Evolutionary conservation across 176 grass and related monocot species (phyloP), one percentile per base, ranked within the genome.

Genomic region (Puya raimondii): DNA sequence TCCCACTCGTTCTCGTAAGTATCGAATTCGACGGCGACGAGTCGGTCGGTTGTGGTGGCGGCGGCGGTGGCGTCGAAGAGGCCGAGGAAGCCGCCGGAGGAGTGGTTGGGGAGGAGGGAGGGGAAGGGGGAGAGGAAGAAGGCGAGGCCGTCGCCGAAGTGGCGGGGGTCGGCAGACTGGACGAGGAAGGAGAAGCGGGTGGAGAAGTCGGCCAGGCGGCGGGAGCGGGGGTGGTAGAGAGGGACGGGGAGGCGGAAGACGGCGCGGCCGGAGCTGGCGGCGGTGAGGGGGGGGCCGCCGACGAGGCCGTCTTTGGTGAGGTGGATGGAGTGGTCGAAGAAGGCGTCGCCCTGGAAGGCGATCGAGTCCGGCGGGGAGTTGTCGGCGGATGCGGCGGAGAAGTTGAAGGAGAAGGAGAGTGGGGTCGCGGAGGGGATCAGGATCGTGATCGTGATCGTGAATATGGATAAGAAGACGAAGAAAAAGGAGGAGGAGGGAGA

Each of bases 91-190:
- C 68, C 79, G 0, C 76, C 82, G 2, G 1, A 11, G 67, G 72
- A 79, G 23, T 13, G 20, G 11, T 3, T n/a, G 1, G 73, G 68
- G 12, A 65, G 27, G 50, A 2, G 15, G 15, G 72, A 77, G 47
- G 76, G 82, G 66, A 78, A 72, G 26, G 21, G 51, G 11, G 70
- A 63, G 48, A 92, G 83, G 83, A 86, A 88, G 82, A 92, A 92
- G 48, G 90, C 68, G 68, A 88, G 84, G 7, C 85, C 79, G 3
- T 85, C 82, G 10, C 58, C 76, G 48, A 13, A 67, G n/a, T 53
- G 1, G 6, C 16, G 26, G 4, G 9, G 10, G 2, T 16, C 0
- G 12, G 47, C 16, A 9, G 13, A 54, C 0, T 29, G 51, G 63
- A 88, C 88, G 9, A 53, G 10, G 76, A 88, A 85, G 63, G 79